A percentile compares a stretch with the other conserved stretches of the same genome.
Conservation (phyloP, 768 basidiomycete genomes). For the Tubosaeta sp. region DNA sequence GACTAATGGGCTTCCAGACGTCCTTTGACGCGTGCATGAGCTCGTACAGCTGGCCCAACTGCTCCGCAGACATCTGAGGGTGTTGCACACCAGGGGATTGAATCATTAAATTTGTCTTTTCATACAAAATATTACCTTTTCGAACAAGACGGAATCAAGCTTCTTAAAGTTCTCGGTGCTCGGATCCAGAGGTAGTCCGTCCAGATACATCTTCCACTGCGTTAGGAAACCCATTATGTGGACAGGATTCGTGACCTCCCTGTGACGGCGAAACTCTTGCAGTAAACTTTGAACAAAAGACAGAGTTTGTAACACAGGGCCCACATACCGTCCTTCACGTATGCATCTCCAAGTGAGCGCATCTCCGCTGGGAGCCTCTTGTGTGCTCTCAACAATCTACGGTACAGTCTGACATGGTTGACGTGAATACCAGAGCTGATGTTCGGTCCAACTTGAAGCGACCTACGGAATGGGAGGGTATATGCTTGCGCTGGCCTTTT, state of each 20-base stretch:
- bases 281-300: conserved; percentile 3
- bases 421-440: background rate
- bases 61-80: conserved; percentile 79
- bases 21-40: conserved; percentile 89
- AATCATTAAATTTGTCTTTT: background rate
- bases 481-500: conserved; percentile 61
- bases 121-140: conserved; percentile 51
- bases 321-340: conserved; percentile 69
- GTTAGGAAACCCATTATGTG: conserved; percentile 94
- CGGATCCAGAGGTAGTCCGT: conserved; percentile 52
- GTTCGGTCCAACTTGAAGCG: background rate
- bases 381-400: conserved; percentile 78
- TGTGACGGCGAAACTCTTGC: conserved; percentile 86
- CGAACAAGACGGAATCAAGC: conserved; percentile 66
- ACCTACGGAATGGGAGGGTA: conserved; percentile 83
- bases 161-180: conserved; percentile 49
- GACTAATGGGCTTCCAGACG: conserved; percentile 65
- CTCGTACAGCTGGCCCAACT: conserved; percentile 91
- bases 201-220: conserved; percentile 94
- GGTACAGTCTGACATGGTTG: conserved; percentile 58
- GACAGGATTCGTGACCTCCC: conserved; percentile 72
- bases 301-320: background rate
- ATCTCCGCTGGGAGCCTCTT: conserved; percentile 68
- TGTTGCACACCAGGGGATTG: background rate
- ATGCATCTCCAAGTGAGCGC: conserved; percentile 80